phyloP scores from a whole-genome alignment of 2,329 filamentous ascomycete species.

The Colletotrichum tamarilloi region DNA sequence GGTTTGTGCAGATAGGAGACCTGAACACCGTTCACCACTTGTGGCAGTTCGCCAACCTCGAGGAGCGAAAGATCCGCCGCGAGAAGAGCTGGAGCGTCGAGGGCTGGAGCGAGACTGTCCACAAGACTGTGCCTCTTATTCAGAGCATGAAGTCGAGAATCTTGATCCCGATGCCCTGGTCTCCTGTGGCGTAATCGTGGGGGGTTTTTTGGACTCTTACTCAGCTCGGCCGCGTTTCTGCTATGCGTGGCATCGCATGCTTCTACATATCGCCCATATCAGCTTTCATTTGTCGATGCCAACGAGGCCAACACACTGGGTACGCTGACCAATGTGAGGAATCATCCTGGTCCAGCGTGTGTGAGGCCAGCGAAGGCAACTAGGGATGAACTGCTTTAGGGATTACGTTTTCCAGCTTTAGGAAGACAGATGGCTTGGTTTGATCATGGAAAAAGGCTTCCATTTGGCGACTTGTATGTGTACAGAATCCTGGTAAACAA shows the following conservation, averaged over 20 bases:
- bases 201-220: not conserved
- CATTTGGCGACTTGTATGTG: conserved; percentile 20
- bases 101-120: conserved; percentile 96
- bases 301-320: not conserved
- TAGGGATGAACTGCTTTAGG: not conserved
- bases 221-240: not conserved
- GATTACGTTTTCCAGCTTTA: not conserved
- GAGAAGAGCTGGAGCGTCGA: conserved; percentile 97
- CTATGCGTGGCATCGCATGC: not conserved
- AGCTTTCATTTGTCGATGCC: conserved; percentile 1
- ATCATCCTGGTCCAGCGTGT: not conserved
- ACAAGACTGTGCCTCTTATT: conserved; percentile 98
- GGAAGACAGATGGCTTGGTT: not conserved
- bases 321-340: not conserved
- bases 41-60: conserved; percentile 97
- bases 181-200: conserved; percentile 77
- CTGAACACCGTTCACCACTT: conserved; percentile 98
- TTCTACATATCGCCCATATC: not conserved
- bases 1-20: conserved; percentile 98
- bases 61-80: conserved; percentile 88
- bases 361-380: not conserved
- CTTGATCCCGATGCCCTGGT: conserved; percentile 95
- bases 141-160: conserved; percentile 96
- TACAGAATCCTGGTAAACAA: conserved; percentile 25
- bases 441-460: not conserved